These are phyloP conservation scores for Sugiyamaella sp. DNA, from an alignment of 1,139 yeast species.

Conservation along the genomic window DNA sequence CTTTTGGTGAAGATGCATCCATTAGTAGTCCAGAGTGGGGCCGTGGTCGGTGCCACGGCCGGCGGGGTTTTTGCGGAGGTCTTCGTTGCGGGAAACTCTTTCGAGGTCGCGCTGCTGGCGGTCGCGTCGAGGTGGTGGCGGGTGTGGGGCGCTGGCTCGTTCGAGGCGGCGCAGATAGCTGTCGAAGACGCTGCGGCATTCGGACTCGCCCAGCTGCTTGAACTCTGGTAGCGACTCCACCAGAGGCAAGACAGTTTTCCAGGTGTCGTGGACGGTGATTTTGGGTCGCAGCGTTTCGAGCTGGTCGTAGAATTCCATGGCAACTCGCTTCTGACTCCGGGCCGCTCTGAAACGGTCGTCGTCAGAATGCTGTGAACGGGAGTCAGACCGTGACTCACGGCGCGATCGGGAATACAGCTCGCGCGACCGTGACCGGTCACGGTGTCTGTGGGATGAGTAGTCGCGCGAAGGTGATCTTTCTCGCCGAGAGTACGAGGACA, in stretches of 20 bases:
- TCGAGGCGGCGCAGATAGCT: constrained; percentile 35
- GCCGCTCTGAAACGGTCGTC: constrained; percentile 43
- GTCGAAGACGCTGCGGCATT: constrained; percentile 42
- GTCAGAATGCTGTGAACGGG: constrained; percentile 25
- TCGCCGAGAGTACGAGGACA: background rate
- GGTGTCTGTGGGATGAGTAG: constrained; percentile 27
- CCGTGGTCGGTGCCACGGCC: constrained; percentile 35
- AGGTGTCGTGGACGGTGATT: constrained; percentile 38
- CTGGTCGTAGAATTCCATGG: constrained; percentile 45
- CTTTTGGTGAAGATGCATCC: constrained; percentile 2
- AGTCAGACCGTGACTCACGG: background rate
- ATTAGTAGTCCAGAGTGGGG: constrained; percentile 36
- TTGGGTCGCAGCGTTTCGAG: constrained; percentile 44
- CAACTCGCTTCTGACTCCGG: constrained; percentile 43
- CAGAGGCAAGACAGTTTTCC: constrained; percentile 45
- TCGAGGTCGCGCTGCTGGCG: constrained; percentile 27
- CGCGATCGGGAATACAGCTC: constrained; percentile 28
- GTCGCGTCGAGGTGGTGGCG: constrained; percentile 6
- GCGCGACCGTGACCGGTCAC: background rate
- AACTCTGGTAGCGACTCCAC: constrained; percentile 44
- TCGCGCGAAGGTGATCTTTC: background rate
- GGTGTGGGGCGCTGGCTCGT: constrained; percentile 3
- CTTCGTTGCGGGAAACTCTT: constrained; percentile 24
- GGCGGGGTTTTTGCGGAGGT: constrained; percentile 22
- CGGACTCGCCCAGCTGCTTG: constrained; percentile 43